Conservation (phyloP, 768 basidiomycete genomes). For the Leccinellum albellum region DNA sequence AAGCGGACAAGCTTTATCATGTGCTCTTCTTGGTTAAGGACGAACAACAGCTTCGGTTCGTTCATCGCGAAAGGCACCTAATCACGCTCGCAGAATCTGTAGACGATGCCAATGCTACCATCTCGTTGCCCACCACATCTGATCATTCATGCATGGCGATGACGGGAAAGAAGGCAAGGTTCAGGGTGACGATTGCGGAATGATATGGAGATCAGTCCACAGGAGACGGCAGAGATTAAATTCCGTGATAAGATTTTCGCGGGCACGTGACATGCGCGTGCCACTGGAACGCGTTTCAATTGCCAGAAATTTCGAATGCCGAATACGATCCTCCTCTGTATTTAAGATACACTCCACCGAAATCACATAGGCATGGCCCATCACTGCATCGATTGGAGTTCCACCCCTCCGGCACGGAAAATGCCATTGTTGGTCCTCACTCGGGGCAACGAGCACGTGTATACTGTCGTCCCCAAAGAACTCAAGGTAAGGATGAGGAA, state of each 20-base stretch:
- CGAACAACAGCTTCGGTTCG: not conserved
- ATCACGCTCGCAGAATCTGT: not conserved
- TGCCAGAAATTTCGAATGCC: not conserved
- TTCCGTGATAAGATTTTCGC: not conserved
- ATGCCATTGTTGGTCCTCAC: slow-evolving; percentile 18
- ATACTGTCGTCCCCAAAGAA: slow-evolving; percentile 14
- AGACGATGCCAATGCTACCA: not conserved
- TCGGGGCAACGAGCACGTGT: slow-evolving; percentile 13
- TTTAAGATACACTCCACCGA: not conserved
- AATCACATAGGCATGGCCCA: slow-evolving; percentile 16
- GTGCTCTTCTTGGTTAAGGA: not conserved
- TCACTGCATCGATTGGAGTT: slow-evolving; percentile 27
- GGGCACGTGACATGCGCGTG: slow-evolving; percentile 12
- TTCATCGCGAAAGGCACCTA: not conserved
- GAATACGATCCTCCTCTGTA: not conserved
- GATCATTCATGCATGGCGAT: not conserved
- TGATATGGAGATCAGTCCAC: not conserved
- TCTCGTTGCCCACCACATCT: no score
- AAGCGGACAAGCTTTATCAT: not conserved
- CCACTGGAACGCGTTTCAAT: slow-evolving; percentile 1
- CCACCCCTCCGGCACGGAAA: slow-evolving; percentile 17
- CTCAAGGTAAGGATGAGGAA: slow-evolving; percentile 10
- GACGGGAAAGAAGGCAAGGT: not conserved
- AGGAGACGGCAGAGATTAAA: not conserved
- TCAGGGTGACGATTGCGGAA: slow-evolving; percentile 1